Evolutionary conservation across 495 filamentous ascomycete species (phyloP).

Genomic region (Aspergillus coremiiformis): DNA sequence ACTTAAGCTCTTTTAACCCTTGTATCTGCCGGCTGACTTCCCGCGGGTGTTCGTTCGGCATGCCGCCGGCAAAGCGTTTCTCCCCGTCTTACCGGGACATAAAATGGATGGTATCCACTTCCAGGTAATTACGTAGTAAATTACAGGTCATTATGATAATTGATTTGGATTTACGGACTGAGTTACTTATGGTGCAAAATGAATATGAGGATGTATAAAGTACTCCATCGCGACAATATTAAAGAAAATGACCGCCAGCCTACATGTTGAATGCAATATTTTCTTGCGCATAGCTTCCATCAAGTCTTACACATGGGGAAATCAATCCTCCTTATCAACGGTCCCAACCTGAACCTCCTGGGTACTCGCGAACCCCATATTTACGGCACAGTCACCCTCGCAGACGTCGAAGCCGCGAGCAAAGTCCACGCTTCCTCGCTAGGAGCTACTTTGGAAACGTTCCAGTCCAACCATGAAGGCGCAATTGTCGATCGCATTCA

Average conservation of each 20-base stretch:
- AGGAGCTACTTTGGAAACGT: slow-evolving; percentile 38
- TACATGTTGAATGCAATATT: too few species aligned
- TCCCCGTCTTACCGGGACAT: neutral
- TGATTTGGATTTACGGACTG: too few species aligned
- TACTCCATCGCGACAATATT: too few species aligned
- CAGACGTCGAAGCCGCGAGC: slow-evolving; percentile 45
- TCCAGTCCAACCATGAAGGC: slow-evolving; percentile 65
- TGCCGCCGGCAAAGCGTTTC: slow-evolving; percentile 20
- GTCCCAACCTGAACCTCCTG: slow-evolving; percentile 74
- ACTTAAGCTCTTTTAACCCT: too few species aligned
- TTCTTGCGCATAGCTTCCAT: too few species aligned
- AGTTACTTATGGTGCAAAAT: too few species aligned
- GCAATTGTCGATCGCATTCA: slow-evolving; percentile 56
- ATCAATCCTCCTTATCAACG: slow-evolving; percentile 67
- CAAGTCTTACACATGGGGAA: slow-evolving; percentile 33
- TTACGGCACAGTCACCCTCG: slow-evolving; percentile 58
- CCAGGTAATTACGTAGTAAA: too few species aligned
- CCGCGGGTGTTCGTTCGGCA: slow-evolving; percentile 2
- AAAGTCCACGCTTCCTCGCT: slow-evolving; percentile 35
- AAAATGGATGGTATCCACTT: too few species aligned
- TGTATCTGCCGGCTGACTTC: neutral
- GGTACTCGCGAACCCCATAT: slow-evolving; percentile 64
- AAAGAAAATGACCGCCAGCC: too few species aligned
- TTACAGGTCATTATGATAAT: too few species aligned
- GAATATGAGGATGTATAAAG: too few species aligned